Evolutionary conservation across 345 rosid species (phyloP), one percentile per base, ranked within the genome.

Genomic region (Carallia pectinifolia): DNA sequence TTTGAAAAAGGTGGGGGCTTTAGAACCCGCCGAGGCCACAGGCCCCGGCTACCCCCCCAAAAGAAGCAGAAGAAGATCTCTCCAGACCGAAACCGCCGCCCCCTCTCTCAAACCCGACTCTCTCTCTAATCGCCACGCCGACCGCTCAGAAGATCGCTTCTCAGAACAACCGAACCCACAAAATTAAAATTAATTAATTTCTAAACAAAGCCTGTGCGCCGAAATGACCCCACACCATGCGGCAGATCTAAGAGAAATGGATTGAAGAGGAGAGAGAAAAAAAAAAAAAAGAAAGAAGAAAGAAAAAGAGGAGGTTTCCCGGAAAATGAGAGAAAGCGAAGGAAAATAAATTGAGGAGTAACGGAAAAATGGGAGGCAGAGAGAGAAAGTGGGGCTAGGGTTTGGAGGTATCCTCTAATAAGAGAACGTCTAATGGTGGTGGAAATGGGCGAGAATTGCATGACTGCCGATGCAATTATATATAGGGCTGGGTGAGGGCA

Each of bases 41-140:
- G 82, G 98, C 98, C 98, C 93, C 97, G 96, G 96, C 93, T 83
- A 90, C 94, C 94, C 96, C 97, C 94, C 86, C 98, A 91, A 81
- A 86, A 85, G 96, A 83, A 86, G 96, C 88, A 91, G 88, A 65
- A 65, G 83, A 76, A 66, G 81, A 79, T 74, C 88, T 79, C 73
- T 76, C 76, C 68, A 77, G 79, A 76, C 82, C 79, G 87, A 68
- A 44, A 74, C 60, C 29, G 39, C 33, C 59, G 70, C 82, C 77
- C 83, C 81, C 85, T 77, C 76, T 78, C 64, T 63, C 44, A 18
- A 79, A 80, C 84, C 83, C 67, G 63, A 80, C 62, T 18, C 62
- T 66, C 75, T 66, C 82, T 72, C 47, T 69, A 82, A 54, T 82
- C 83, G 65, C 87, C 86, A 81, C 90, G 54, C 73, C 58, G 66